phyloP scores from a whole-genome alignment of 345 rosid genomes.

The Eutrema japonicum region DNA sequence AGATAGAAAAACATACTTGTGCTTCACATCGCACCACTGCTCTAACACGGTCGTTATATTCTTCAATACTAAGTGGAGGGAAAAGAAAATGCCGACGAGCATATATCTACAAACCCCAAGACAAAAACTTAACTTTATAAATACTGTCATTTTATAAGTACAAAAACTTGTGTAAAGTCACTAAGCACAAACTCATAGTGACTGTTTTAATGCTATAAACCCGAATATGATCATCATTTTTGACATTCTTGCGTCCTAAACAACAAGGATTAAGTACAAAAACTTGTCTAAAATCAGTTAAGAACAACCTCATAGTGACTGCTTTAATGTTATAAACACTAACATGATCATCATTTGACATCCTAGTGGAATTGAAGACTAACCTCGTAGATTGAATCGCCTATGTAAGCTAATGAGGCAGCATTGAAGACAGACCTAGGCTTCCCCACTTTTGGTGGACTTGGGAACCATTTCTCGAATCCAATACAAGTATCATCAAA shows the following conservation, averaged over 20 bases:
- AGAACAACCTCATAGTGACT: neutral
- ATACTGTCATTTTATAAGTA: neutral
- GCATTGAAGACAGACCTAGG: constrained; percentile 49
- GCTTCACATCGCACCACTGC: constrained; percentile 93
- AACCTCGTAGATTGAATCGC: constrained; percentile 88
- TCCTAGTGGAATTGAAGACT: neutral
- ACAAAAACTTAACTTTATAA: neutral
- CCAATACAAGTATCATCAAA: constrained; percentile 25
- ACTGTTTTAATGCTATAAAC: constrained; percentile 11
- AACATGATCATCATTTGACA: no score
- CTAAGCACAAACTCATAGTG: neutral
- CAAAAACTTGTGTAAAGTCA: neutral
- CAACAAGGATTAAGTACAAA: neutral
- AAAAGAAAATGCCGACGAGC: constrained; percentile 86
- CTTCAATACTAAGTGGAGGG: constrained; percentile 83
- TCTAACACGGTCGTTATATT: constrained; percentile 72
- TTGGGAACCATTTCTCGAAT: constrained; percentile 49
- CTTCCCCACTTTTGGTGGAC: constrained; percentile 44
- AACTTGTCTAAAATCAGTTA: neutral
- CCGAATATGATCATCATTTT: neutral
- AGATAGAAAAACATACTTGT: constrained; percentile 58
- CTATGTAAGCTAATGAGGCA: constrained; percentile 48
- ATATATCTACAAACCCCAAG: constrained; percentile 59
- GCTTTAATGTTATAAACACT: no score
- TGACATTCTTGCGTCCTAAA: constrained; percentile 4